phyloP scores from a whole-genome alignment of 2,329 filamentous ascomycete genomes.

The Escovopsis weberi region DNA sequence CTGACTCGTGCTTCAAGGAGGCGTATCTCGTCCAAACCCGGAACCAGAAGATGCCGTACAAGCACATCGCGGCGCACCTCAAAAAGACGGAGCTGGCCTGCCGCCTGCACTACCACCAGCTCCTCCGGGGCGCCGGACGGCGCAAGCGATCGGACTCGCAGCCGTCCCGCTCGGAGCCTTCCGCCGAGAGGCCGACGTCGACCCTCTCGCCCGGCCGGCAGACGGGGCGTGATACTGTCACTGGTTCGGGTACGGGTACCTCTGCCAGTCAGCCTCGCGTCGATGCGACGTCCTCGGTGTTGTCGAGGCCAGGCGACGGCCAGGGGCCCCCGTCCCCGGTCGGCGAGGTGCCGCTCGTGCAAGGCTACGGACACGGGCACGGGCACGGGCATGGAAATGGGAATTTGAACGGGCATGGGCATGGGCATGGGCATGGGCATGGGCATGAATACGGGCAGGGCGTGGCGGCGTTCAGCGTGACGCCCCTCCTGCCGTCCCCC shows the following conservation, averaged over 20 bases:
- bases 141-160: conserved; percentile 62
- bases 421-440: too few relatives aligned
- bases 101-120: conserved; percentile 75
- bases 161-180: conserved; percentile 42
- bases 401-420: too few relatives aligned
- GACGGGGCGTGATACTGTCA: too few relatives aligned
- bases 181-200: conserved; percentile 32
- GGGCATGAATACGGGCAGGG: too few relatives aligned
- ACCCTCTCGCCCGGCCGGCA: too few relatives aligned
- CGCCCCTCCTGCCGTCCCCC: not conserved
- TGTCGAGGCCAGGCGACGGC: conserved; percentile 30
- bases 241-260: too few relatives aligned
- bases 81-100: conserved; percentile 83
- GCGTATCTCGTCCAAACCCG: conserved; percentile 72
- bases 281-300: conserved; percentile 35
- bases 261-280: conserved; percentile 34
- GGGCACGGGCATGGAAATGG: too few relatives aligned
- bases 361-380: conserved; percentile 33
- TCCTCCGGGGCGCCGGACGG: conserved; percentile 68
- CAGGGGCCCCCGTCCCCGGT: conserved; percentile 31
- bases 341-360: conserved; percentile 34
- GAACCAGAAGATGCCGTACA: conserved; percentile 80
- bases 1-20: conserved; percentile 40
- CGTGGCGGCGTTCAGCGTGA: too few relatives aligned
- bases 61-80: conserved; percentile 71